phyloP scores from a whole-genome alignment of 805 yeast species.

The Kurtzmaniella cleridarum region DNA sequence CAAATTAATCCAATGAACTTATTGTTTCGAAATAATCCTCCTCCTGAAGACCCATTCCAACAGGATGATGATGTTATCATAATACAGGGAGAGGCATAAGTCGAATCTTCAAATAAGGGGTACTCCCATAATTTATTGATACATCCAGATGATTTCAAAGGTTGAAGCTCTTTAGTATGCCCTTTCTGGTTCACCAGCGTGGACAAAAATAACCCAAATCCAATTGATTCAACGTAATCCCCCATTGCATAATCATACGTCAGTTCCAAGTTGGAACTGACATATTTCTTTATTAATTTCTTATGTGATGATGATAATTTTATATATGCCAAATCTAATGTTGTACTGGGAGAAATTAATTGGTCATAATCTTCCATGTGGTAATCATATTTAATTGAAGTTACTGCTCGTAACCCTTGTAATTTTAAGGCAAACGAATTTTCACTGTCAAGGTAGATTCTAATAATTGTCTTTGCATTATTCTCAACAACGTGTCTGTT shows the following conservation, averaged over 20 bases:
- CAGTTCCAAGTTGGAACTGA: not conserved
- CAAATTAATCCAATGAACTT: conserved; percentile 37
- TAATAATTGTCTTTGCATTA: conserved; percentile 3
- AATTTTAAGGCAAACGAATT: not conserved
- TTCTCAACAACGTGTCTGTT: conserved; percentile 36
- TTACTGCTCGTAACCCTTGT: not conserved
- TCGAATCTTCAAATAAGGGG: conserved; percentile 3
- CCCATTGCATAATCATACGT: conserved; percentile 8
- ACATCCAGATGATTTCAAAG: not conserved
- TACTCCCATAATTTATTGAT: not conserved
- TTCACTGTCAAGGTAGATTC: conserved; percentile 3
- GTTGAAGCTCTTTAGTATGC: not conserved
- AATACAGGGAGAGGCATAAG: conserved; percentile 10
- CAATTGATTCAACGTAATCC: conserved; percentile 24
- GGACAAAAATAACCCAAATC: conserved; percentile 37
- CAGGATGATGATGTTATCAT: conserved; percentile 38
- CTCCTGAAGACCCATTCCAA: conserved; percentile 51
- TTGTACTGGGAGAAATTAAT: conserved; percentile 24
- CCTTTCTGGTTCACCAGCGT: conserved; percentile 1
- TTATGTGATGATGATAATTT: conserved; percentile 10
- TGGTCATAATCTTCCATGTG: conserved; percentile 11
- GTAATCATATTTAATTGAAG: conserved; percentile 9
- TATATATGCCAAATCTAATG: conserved; percentile 36
- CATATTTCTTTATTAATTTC: not conserved
- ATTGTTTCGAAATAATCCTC: conserved; percentile 30